Evolutionary conservation across 2,329 filamentous ascomycete genomes (phyloP).

Genomic region (Helotiales sp.): DNA sequence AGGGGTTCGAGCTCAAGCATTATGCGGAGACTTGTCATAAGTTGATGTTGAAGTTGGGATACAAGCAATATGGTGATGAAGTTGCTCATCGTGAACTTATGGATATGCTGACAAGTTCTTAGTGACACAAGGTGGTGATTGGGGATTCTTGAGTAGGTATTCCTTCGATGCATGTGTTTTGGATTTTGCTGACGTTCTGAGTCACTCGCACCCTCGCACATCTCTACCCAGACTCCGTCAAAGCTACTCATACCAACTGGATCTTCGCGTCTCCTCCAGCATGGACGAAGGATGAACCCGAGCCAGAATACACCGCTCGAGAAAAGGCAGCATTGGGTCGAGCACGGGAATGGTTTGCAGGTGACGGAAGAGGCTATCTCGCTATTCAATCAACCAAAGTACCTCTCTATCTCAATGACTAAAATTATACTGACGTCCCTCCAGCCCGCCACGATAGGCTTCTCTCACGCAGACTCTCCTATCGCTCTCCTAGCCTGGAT

Average conservation of each 20-base stretch:
- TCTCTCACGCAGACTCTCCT: constrained; percentile 67
- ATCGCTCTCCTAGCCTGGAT: constrained; percentile 73
- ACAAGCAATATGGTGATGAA: constrained; percentile 53
- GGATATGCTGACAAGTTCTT: background rate
- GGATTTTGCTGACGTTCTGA: too few relatives aligned
- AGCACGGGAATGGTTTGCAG: background rate
- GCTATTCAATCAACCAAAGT: constrained; percentile 38
- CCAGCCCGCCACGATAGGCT: constrained; percentile 70
- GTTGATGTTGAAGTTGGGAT: constrained; percentile 68
- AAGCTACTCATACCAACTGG: constrained; percentile 44
- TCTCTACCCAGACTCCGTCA: constrained; percentile 54
- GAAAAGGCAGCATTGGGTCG: constrained; percentile 7
- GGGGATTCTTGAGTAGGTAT: too few relatives aligned
- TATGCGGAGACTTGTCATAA: constrained; percentile 65
- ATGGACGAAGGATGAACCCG: constrained; percentile 2
- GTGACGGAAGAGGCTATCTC: constrained; percentile 7
- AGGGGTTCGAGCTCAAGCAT: constrained; percentile 57
- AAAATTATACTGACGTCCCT: background rate
- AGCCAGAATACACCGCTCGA: constrained; percentile 1
- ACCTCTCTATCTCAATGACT: background rate
- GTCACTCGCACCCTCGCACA: constrained; percentile 60
- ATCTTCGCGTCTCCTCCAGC: constrained; percentile 8
- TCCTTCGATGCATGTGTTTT: too few relatives aligned
- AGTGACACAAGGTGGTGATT: constrained; percentile 63
- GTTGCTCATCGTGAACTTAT: background rate